Base-by-base conservation (phyloP, 2,329 filamentous ascomycete species). In the Thermothelomyces thermophilus region DNA sequence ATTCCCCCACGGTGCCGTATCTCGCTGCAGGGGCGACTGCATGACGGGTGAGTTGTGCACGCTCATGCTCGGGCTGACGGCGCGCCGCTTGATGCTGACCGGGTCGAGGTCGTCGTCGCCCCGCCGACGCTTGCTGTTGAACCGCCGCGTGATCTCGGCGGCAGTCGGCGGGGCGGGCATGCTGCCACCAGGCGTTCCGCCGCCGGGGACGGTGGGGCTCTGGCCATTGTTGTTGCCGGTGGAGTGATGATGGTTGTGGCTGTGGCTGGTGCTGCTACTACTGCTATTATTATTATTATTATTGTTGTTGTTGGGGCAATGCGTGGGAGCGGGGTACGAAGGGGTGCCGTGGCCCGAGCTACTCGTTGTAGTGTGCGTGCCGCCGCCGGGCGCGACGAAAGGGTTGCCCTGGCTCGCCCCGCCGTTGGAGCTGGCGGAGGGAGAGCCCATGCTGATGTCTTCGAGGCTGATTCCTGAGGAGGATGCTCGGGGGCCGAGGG, bases 1-100 rank as follows among this genome's bases (percentile, higher is more conserved):
- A 82, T 5, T 11, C 2, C 86, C 84, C 85, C 86, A 90, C 0
- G 84, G 76, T 45, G 75, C 77, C 37, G 71, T 71, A 56, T 90
- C 87, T 41, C 84, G 77, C 63, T 91, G 83, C 56, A 86, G 78
- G 1, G 90, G 89, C 48, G 87, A 91, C 64, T 95, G 88, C 59
- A 91, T 79, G 31, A 95, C 76, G 1, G 91, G 91, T 54, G 87
- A 94, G 67, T 91, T 94, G 61, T 95, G 89, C 1, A 86, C 84
- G 65, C 89, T 95, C 75, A 96, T 83, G 14, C 90, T 88, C 0
- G 91, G 91, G 52, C 87, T 93, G 2, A 97, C 91, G 20, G 91
- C 91, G 37, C 91, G 81, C 14, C 91, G 80, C 69, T 97, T 97
- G 72, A 96, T 90, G 54, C 84, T 87, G 34, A 83, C 78, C 2